These are phyloP conservation scores for Lodderomyces jiufengensis DNA, from an alignment of 1,139 yeast genomes.

Conservation along the genomic window DNA sequence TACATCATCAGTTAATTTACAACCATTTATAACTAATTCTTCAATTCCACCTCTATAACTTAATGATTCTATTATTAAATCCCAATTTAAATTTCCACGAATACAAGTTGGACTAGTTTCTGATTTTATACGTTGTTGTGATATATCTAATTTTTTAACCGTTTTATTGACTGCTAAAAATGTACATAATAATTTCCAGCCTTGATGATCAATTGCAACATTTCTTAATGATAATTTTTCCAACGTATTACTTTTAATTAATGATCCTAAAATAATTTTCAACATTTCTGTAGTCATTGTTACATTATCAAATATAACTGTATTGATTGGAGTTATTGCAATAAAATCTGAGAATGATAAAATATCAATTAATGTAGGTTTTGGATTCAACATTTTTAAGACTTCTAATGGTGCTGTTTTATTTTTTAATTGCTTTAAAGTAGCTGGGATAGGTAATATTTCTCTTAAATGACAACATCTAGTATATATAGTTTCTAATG, in stretches of 20 bases:
- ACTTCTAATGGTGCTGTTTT: constrained; percentile 73
- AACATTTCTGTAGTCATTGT: constrained; percentile 79
- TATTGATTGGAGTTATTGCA: constrained; percentile 76
- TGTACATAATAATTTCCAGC: constrained; percentile 76
- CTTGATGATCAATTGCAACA: constrained; percentile 64
- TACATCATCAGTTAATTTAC: constrained; percentile 53
- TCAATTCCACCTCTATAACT: constrained; percentile 67
- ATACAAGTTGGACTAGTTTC: constrained; percentile 43
- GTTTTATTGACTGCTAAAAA: constrained; percentile 58
- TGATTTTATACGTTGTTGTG: constrained; percentile 63
- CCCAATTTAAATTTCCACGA: constrained; percentile 77
- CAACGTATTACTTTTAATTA: constrained; percentile 53
- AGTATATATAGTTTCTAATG: constrained; percentile 75
- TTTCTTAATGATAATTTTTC: constrained; percentile 76
- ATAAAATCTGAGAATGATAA: constrained; percentile 85
- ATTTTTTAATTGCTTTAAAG: constrained; percentile 75
- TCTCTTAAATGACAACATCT: constrained; percentile 92
- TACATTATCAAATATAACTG: constrained; percentile 80
- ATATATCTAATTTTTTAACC: constrained; percentile 69
- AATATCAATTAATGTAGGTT: constrained; percentile 86
- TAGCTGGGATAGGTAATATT: constrained; percentile 89
- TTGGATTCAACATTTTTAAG: constrained; percentile 78
- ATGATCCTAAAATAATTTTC: constrained; percentile 59
- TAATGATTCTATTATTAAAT: constrained; percentile 57
- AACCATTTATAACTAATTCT: constrained; percentile 80